phyloP scores from a whole-genome alignment of 2,329 filamentous ascomycete genomes.

The Trichophyton simii region DNA sequence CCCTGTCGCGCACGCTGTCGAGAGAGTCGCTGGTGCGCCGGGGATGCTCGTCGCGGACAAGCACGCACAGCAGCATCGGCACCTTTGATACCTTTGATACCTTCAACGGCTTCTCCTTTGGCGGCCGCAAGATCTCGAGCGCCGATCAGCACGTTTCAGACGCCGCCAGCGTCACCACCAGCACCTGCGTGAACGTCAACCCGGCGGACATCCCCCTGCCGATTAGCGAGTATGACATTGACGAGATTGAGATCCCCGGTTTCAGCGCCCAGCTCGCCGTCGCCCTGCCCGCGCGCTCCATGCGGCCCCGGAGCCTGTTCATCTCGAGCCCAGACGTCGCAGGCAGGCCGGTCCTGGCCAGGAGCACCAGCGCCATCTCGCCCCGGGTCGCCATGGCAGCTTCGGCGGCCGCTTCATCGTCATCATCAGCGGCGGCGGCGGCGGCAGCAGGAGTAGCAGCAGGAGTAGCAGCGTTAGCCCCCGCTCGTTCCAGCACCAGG shows the following conservation, averaged over 20 bases:
- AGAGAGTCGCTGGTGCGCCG: conserved; percentile 29
- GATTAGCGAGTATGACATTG: conserved; percentile 52
- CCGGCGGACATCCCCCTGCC: conserved; percentile 58
- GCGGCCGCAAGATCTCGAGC: neutral
- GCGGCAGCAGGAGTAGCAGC: too few species aligned
- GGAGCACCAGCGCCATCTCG: conserved; percentile 12
- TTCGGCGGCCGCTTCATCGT: too few species aligned
- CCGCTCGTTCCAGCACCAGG: conserved; percentile 16
- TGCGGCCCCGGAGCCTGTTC: conserved; percentile 32
- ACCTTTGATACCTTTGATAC: conserved; percentile 16
- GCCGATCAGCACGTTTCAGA: conserved; percentile 6
- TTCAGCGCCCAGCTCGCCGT: conserved; percentile 34
- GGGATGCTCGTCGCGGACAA: conserved; percentile 16
- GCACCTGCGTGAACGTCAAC: conserved; percentile 21
- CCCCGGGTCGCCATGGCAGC: conserved; percentile 14
- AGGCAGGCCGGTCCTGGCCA: neutral
- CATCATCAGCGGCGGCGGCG: too few species aligned
- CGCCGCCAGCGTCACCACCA: conserved; percentile 11
- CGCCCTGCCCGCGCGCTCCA: conserved; percentile 12
- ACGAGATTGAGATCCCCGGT: conserved; percentile 70
- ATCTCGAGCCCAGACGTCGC: conserved; percentile 19
- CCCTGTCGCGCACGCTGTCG: conserved; percentile 30
- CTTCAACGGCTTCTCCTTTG: conserved; percentile 5
- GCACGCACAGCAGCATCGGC: conserved; percentile 29
- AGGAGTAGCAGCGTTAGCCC: too few species aligned